Percentiles rank a stretch among this genome's conserved stretches.
phyloP scores from a whole-genome alignment of 225 moss, liverwort and hornwort species.

The Marchantia polymorpha region DNA sequence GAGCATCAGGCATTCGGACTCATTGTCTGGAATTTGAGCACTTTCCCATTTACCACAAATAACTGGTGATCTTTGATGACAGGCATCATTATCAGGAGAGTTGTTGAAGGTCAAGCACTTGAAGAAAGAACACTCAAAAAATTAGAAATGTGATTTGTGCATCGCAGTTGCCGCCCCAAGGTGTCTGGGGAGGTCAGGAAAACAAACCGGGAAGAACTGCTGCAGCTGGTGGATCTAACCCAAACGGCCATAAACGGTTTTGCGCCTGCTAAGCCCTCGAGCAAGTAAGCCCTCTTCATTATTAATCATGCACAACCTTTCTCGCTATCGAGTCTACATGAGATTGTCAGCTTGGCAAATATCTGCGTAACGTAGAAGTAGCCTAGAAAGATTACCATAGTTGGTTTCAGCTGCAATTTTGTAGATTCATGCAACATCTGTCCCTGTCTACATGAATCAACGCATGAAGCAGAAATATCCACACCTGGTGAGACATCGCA shows the following conservation, averaged over 20 bases:
- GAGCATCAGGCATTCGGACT: not conserved
- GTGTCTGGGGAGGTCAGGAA: conserved; percentile 23
- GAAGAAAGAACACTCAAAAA: conserved; percentile 33
- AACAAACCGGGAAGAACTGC: conserved; percentile 26
- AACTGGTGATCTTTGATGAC: conserved; percentile 21
- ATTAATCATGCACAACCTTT: not conserved
- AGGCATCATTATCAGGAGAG: conserved; percentile 37
- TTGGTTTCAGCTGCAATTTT: not conserved
- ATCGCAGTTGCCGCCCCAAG: conserved; percentile 25
- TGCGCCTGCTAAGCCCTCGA: conserved; percentile 7
- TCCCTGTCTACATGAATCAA: not conserved
- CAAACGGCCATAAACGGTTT: conserved; percentile 21
- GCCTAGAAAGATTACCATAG: not conserved
- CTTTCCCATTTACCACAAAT: not conserved
- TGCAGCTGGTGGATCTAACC: conserved; percentile 25
- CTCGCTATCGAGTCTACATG: conserved; percentile 4
- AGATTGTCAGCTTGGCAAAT: not conserved
- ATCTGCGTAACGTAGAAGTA: not conserved
- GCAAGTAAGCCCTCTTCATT: not conserved
- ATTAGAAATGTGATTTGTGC: conserved; percentile 19
- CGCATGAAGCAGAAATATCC: not conserved
- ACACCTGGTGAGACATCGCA: not conserved
- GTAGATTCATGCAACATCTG: not conserved
- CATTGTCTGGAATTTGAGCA: not conserved
- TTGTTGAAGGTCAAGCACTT: conserved; percentile 35